Evolutionary conservation across 805 yeast genomes (phyloP), one percentile per base, ranked within the genome.

Genomic region (Lachancea sp.): DNA sequence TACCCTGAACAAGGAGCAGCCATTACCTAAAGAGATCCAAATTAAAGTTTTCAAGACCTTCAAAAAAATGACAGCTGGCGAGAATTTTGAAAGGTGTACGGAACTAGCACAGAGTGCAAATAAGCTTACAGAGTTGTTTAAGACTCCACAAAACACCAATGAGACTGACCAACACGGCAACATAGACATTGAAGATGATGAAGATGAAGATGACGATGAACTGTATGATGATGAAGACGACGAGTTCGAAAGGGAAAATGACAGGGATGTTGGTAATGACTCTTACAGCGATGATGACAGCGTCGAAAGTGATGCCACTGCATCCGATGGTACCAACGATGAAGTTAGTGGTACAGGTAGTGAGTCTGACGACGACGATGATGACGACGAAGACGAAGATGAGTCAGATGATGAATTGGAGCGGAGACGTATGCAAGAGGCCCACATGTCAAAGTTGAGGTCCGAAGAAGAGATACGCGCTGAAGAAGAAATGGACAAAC

Each of bases 21-120:
- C 86, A 1, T 40, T 83, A 12, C 87, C 94, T 0, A 65, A 70
- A 45, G 92, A 82, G 34, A 61, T 75, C 2, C 72, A 73, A 31
- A 78, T 78, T 48, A 69, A 68, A 35, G 48, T 84, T n/a, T 54
- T 60, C 17, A 73, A 68, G 23, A 62, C 71, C 24, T 73, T 70
- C 47, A 62, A 56, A 4, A 47, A 48, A 13, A 47, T 38, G 24
- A 40, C 44, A 7, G 38, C 45, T 0, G 56, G 61, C 11, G 63
- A 60, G 8, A 55, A 56, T 2, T 64, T 69, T 46, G 56, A 56
- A 28, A 59, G 72, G 38, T 61, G 71, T 8, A 47, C 36, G 0
- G 65, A 50, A 29, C 48, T 72, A 25, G 61, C 56, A 29, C 78
- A 72, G 26, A 72, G 82, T 5, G 61, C 73, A 7, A 41, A 48